Conservation (phyloP, 306 rosid species). For the Mucuna pruriens region DNA sequence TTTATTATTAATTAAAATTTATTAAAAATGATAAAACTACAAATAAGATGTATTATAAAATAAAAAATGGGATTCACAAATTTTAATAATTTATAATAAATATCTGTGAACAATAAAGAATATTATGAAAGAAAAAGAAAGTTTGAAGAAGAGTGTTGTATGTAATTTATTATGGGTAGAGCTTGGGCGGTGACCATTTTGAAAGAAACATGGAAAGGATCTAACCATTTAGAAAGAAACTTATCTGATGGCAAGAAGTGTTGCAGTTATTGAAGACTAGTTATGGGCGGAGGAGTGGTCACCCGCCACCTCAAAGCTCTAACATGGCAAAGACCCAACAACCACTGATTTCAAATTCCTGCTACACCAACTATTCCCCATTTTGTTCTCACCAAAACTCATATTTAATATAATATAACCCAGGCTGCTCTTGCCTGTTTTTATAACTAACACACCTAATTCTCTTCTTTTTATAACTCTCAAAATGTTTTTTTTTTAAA, state of each 20-base stretch:
- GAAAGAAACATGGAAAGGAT: not conserved
- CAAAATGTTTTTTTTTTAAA: not conserved
- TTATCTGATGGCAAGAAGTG: not conserved
- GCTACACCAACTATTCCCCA: slow-evolving; percentile 30
- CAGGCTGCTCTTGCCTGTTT: not conserved
- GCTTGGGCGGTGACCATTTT: not conserved
- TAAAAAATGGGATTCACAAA: too few relatives aligned
- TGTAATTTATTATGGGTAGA: not conserved
- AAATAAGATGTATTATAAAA: too few relatives aligned
- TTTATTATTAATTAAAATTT: too few relatives aligned
- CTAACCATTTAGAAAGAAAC: not conserved
- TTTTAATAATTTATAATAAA: too few relatives aligned
- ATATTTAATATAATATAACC: not conserved
- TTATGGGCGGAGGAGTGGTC: not conserved
- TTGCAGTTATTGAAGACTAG: not conserved
- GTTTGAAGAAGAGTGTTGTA: too few relatives aligned
- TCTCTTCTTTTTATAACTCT: not conserved
- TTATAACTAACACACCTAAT: not conserved
- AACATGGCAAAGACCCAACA: slow-evolving; percentile 25
- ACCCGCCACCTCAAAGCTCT: slow-evolving; percentile 18
- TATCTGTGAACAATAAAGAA: too few relatives aligned
- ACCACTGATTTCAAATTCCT: not conserved
- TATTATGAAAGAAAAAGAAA: too few relatives aligned
- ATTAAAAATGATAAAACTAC: too few relatives aligned
- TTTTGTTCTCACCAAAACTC: not conserved